Evolutionary conservation across 352 stramenopile species (phyloP), one percentile per base, ranked within the genome.

Genomic region (Globisporangium mamillatum): DNA sequence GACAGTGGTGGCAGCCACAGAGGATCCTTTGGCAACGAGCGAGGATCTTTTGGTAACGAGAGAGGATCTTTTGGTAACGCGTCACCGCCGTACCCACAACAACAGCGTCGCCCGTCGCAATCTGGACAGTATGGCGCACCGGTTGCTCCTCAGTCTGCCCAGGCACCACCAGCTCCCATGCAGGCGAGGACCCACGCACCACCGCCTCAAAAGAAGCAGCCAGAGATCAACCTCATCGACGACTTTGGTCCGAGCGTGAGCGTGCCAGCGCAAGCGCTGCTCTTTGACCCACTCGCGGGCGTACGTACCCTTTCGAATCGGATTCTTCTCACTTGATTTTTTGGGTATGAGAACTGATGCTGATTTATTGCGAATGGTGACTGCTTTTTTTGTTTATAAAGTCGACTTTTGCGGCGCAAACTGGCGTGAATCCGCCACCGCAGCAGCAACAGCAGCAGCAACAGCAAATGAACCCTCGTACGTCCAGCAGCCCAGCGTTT

Each of bases 151-250:
- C 34, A 55, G n/a, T 36, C 34, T 16, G 16, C 34, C 24, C 60
- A 59, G 2, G 54, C 55, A 7, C 22, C 44, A 6, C 54, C 57
- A 32, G 12, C 50, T 7, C 18, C 69, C 38, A 32, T 60, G 6
- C 36, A 66, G 8, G 24, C 57, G 24, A 27, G 25, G 29, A 52
- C 44, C 6, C 18, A 52, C 8, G 18, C 18, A 54, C 44, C 36
- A 55, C 25, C 52, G 20, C 68, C 25, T 27, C 58, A n/a, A 58
- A 76, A 75, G 67, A 84, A 80, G 52, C 78, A 91, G 57, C 70
- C 72, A 5, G 84, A 93, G 62, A 90, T 95, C 66, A 90, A 95
- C 57, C 64, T 95, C 41, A 83, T 95, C 41, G 87, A 88, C 55
- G 86, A 93, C 56, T 89, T 88, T 68, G 79, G 71, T 1, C 81